These are phyloP conservation scores for Ophiostoma ips DNA, from an alignment of 2,329 filamentous ascomycete species.

Conservation along the genomic window DNA sequence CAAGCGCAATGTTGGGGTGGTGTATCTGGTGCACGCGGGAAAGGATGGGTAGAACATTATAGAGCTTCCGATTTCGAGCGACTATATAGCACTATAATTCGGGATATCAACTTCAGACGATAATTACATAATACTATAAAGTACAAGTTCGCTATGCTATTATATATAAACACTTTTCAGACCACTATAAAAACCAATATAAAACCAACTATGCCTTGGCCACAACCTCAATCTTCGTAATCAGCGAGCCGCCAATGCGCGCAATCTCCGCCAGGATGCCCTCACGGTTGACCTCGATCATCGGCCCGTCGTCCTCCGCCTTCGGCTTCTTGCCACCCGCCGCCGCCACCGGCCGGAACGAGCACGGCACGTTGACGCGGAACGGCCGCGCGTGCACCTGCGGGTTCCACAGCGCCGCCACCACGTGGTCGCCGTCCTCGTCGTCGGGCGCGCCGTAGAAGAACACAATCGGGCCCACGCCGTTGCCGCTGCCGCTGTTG, in stretches of 20 bases:
- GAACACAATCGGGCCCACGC: slow-evolving; percentile 52
- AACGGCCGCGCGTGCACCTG: slow-evolving; percentile 43
- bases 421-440: slow-evolving; percentile 29
- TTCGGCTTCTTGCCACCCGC: neutral
- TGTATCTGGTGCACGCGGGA: no score
- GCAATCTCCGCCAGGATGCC: slow-evolving; percentile 62
- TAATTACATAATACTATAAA: no score
- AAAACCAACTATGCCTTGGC: neutral
- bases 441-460: slow-evolving; percentile 52
- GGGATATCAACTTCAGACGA: no score
- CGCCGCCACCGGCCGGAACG: slow-evolving; percentile 38
- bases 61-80: no score
- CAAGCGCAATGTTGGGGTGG: no score
- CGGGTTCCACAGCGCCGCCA: slow-evolving; percentile 47
- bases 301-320: slow-evolving; percentile 17
- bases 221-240: slow-evolving; percentile 47
- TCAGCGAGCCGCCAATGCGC: slow-evolving; percentile 50
- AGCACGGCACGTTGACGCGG: slow-evolving; percentile 57
- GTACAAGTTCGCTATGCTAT: neutral
- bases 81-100: no score
- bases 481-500: slow-evolving; percentile 7
- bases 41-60: neutral
- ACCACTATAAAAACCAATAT: neutral
- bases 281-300: slow-evolving; percentile 50
- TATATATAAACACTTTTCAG: neutral